phyloP scores from a whole-genome alignment of 345 rosid species.

The Stellera chamaejasme region DNA sequence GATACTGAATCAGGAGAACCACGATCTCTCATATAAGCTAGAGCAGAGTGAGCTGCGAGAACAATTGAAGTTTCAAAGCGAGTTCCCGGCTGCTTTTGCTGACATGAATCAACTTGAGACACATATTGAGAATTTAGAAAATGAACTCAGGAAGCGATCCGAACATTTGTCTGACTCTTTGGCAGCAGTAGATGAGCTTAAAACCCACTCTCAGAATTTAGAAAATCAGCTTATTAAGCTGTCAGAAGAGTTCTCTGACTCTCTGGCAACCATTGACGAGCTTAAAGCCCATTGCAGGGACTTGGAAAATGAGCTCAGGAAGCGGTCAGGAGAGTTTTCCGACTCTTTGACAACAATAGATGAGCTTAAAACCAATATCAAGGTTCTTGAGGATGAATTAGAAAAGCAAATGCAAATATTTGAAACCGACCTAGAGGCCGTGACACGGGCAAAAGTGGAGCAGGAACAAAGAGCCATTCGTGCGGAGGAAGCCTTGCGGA shows the following conservation, averaged over 20 bases:
- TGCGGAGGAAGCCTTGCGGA: slow-evolving; percentile 73
- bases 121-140: slow-evolving; percentile 33
- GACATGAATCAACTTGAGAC: slow-evolving; percentile 44
- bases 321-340: slow-evolving; percentile 31
- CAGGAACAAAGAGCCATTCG: slow-evolving; percentile 81
- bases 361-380: slow-evolving; percentile 42
- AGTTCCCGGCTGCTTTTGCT: slow-evolving; percentile 44
- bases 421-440: slow-evolving; percentile 54
- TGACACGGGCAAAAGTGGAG: slow-evolving; percentile 51
- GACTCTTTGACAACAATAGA: slow-evolving; percentile 38
- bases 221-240: slow-evolving; percentile 71
- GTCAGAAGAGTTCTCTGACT: slow-evolving; percentile 22
- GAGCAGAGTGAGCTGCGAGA: slow-evolving; percentile 88
- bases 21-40: slow-evolving; percentile 52
- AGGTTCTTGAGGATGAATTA: slow-evolving; percentile 60
- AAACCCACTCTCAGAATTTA: slow-evolving; percentile 34
- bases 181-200: slow-evolving; percentile 39
- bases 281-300: slow-evolving; percentile 25
- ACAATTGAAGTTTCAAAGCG: slow-evolving; percentile 66
- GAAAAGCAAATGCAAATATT: slow-evolving; percentile 47
- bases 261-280: no score
- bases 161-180: slow-evolving; percentile 40
- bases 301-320: slow-evolving; percentile 41
- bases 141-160: slow-evolving; percentile 35
- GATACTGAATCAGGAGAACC: slow-evolving; percentile 89